phyloP scores from a whole-genome alignment of 257 asterid species.

The Solanum corneliomulleri region DNA sequence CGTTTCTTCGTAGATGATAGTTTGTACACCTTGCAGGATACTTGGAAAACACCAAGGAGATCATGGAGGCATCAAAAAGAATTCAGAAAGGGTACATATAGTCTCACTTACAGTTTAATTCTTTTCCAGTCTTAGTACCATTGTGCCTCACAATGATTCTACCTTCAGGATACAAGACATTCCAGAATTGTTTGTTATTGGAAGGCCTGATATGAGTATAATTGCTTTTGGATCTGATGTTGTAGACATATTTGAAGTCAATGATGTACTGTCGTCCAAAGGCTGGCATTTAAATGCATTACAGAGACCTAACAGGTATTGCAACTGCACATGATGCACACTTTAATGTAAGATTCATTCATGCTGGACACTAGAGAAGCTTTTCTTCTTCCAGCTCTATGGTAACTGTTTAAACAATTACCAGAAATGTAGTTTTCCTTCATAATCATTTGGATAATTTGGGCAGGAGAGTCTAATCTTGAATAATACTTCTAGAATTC shows the following conservation, averaged over 20 bases:
- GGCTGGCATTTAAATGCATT: constrained; percentile 96
- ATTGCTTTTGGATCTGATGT: constrained; percentile 86
- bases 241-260: constrained; percentile 89
- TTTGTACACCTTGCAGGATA: constrained; percentile 40
- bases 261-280: constrained; percentile 78
- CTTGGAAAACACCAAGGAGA: constrained; percentile 70
- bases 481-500: background rate
- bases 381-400: background rate
- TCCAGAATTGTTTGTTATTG: constrained; percentile 57
- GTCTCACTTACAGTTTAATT: background rate
- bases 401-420: background rate
- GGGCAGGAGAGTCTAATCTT: background rate
- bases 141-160: background rate
- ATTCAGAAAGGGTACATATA: constrained; percentile 68
- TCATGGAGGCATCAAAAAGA: constrained; percentile 92
- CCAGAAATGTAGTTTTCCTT: background rate
- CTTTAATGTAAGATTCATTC: background rate
- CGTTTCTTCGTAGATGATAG: constrained; percentile 4
- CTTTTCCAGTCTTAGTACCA: background rate
- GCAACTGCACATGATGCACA: background rate
- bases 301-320: constrained; percentile 93
- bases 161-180: constrained; percentile 54
- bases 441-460: background rate
- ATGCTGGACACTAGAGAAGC: background rate
- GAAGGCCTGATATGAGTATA: constrained; percentile 95